Conservation (phyloP, 768 basidiomycete genomes). For the Tylopilus sp. region DNA sequence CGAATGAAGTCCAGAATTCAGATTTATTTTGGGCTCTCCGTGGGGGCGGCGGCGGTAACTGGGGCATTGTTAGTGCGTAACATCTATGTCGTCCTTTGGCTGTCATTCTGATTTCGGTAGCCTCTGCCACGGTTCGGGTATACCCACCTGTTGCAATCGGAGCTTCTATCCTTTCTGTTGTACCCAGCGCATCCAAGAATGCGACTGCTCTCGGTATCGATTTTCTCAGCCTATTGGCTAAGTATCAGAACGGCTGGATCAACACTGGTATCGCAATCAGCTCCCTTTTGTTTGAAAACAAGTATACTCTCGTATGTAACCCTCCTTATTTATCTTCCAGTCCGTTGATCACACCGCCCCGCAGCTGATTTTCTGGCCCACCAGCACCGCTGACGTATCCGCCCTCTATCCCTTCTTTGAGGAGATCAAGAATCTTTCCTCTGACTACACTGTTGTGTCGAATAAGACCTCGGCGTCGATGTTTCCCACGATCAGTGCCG, state of each 20-base stretch:
- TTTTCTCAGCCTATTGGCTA: slow-evolving; percentile 17
- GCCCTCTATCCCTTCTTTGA: slow-evolving; percentile 17
- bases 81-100: neutral
- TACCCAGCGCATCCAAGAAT: slow-evolving; percentile 9
- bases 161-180: slow-evolving; percentile 10
- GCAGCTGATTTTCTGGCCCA: slow-evolving; percentile 18
- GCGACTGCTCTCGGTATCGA: slow-evolving; percentile 13
- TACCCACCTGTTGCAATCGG: slow-evolving; percentile 10
- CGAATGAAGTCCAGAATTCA: slow-evolving; percentile 38
- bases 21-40: slow-evolving; percentile 56
- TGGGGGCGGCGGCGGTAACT: slow-evolving; percentile 52
- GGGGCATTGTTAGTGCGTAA: slow-evolving; percentile 38
- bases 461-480: slow-evolving; percentile 11
- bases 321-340: neutral
- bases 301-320: slow-evolving; percentile 15
- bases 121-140: slow-evolving; percentile 14
- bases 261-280: slow-evolving; percentile 9
- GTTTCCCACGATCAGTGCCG: slow-evolving; percentile 15
- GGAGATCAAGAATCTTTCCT: slow-evolving; percentile 10
- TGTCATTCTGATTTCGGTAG: slow-evolving; percentile 3
- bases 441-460: slow-evolving; percentile 12
- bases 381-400: neutral
- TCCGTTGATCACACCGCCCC: neutral
- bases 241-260: slow-evolving; percentile 14
- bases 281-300: neutral